Conservation (phyloP, 805 yeast species). For the Candida easanensis region DNA sequence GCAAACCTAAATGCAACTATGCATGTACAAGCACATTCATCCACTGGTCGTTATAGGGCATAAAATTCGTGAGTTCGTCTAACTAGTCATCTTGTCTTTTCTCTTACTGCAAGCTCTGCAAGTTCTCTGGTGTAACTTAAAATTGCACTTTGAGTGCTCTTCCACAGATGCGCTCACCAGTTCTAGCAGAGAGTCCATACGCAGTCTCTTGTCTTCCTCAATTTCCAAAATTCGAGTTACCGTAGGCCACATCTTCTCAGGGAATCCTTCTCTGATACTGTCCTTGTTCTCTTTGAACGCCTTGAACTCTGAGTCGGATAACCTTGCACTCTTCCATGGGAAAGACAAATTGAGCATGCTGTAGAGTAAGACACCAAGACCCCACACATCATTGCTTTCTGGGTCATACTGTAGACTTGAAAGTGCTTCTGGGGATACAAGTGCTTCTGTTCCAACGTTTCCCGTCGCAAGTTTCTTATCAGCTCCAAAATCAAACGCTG, state of each 20-base stretch:
- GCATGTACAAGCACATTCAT: too few species aligned
- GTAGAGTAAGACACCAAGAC: slow-evolving; percentile 80
- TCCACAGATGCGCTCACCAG: background rate
- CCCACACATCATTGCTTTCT: slow-evolving; percentile 81
- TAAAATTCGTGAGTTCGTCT: too few species aligned
- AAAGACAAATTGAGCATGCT: slow-evolving; percentile 59
- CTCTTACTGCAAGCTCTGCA: background rate
- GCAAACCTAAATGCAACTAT: background rate
- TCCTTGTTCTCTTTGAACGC: slow-evolving; percentile 2
- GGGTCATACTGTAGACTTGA: slow-evolving; percentile 69
- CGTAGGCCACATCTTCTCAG: slow-evolving; percentile 4
- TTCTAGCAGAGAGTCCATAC: slow-evolving; percentile 8
- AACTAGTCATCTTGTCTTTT: background rate
- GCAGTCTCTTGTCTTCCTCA: slow-evolving; percentile 12
- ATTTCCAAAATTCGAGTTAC: slow-evolving; percentile 3
- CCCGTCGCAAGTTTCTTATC: slow-evolving; percentile 67
- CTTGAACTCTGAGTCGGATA: slow-evolving; percentile 29
- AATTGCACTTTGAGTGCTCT: background rate
- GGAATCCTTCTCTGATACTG: slow-evolving; percentile 5
- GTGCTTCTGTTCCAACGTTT: slow-evolving; percentile 90
- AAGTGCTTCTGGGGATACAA: slow-evolving; percentile 87
- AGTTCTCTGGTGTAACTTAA: too few species aligned
- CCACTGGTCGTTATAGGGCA: too few species aligned
- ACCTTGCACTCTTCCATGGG: slow-evolving; percentile 48
- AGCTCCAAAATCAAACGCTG: slow-evolving; percentile 66